Evolutionary conservation across 2,329 filamentous ascomycete genomes (phyloP).

Genomic region (Penicillium sp.): DNA sequence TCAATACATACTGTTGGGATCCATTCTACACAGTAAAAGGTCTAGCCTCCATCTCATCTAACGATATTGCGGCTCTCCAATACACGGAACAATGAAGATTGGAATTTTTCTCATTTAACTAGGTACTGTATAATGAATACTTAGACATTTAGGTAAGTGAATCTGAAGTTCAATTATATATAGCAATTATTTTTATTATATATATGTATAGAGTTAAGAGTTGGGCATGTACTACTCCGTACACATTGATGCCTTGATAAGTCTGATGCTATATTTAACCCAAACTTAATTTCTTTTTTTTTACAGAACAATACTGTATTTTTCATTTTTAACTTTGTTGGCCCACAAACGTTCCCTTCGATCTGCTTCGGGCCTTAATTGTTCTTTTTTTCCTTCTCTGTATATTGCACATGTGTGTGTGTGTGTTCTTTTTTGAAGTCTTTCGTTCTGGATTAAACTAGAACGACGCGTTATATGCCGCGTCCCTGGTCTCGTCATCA

Average conservation of each 20-base stretch:
- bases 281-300: too few species aligned
- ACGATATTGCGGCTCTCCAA: neutral
- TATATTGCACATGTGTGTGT: neutral
- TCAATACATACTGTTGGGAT: neutral
- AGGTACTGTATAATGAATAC: too few species aligned
- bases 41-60: neutral
- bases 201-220: too few species aligned
- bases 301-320: too few species aligned
- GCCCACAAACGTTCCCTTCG: neutral
- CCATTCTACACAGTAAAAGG: neutral
- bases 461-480: neutral
- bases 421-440: neutral
- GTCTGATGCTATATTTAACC: too few species aligned
- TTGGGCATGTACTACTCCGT: too few species aligned
- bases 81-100: neutral
- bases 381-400: neutral
- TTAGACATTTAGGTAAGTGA: too few species aligned
- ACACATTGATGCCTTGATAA: too few species aligned
- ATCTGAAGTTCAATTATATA: too few species aligned
- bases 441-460: neutral
- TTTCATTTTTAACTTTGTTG: neutral
- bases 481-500: constrained; percentile 1
- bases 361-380: neutral
- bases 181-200: too few species aligned
- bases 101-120: too few species aligned